A percentile compares a stretch with the other conserved stretches of the same genome.
Conservation (phyloP, 2,329 filamentous ascomycete genomes). For the Diaporthe sp. region DNA sequence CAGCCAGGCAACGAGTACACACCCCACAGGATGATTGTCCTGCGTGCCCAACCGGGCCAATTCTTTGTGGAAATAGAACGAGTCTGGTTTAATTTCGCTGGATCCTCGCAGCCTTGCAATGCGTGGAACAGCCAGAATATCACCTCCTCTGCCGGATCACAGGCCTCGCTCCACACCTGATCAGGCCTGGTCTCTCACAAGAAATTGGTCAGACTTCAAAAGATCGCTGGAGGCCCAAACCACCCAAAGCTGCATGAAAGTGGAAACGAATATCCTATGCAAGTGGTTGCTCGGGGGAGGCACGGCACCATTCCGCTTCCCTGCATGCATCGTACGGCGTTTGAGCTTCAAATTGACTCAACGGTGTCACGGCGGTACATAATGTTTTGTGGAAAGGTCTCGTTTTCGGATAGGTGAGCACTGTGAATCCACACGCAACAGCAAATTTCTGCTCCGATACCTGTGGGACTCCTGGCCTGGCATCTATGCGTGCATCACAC, state of each 20-base stretch:
- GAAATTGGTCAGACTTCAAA: background rate
- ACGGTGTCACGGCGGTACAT: background rate
- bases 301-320: background rate
- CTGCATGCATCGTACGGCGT: background rate
- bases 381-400: background rate
- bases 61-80: background rate
- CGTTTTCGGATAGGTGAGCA: background rate
- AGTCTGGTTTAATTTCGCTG: background rate
- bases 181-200: background rate
- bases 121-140: background rate
- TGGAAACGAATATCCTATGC: background rate
- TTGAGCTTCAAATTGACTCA: slow-evolving; percentile 1
- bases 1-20: background rate
- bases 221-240: background rate
- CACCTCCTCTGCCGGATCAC: background rate
- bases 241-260: background rate
- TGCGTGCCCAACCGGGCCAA: too few relatives aligned
- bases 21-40: background rate
- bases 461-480: slow-evolving; percentile 1
- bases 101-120: background rate
- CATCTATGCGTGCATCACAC: background rate
- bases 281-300: background rate
- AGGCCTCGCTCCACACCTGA: background rate
- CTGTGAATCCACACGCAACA: background rate
- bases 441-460: background rate